Evolutionary conservation across 78 protist species (phyloP).

Genomic region (slime mould (Dictyostelium discoideum)): DNA sequence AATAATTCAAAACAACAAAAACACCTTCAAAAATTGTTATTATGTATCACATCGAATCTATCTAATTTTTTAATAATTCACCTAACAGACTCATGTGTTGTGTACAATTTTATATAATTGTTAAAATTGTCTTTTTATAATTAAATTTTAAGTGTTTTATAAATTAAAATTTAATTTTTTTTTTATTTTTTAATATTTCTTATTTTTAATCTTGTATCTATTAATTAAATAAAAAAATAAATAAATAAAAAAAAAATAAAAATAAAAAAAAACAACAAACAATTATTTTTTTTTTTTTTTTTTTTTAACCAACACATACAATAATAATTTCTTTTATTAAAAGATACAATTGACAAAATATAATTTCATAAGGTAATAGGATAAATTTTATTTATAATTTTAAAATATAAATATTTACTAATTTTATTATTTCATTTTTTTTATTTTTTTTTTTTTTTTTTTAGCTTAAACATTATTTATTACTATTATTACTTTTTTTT

Average conservation of each 20-base stretch:
- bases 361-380: not conserved
- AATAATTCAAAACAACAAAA: not conserved
- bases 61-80: not conserved
- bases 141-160: not conserved
- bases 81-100: not conserved
- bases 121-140: not conserved
- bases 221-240: not conserved
- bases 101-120: not conserved
- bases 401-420: no score
- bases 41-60: not conserved
- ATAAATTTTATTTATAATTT: no score
- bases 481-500: no score
- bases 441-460: no score
- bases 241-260: no score
- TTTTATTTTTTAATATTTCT: not conserved
- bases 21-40: not conserved
- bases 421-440: no score
- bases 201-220: not conserved
- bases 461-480: no score
- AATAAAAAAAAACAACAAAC: not conserved
- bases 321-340: not conserved
- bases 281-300: no score
- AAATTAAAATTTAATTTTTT: not conserved
- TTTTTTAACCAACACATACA: not conserved
- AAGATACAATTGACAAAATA: not conserved